Evolutionary conservation across 2,329 filamentous ascomycete species (phyloP).

Genomic region (Pseudogymnoascus verrucosus): DNA sequence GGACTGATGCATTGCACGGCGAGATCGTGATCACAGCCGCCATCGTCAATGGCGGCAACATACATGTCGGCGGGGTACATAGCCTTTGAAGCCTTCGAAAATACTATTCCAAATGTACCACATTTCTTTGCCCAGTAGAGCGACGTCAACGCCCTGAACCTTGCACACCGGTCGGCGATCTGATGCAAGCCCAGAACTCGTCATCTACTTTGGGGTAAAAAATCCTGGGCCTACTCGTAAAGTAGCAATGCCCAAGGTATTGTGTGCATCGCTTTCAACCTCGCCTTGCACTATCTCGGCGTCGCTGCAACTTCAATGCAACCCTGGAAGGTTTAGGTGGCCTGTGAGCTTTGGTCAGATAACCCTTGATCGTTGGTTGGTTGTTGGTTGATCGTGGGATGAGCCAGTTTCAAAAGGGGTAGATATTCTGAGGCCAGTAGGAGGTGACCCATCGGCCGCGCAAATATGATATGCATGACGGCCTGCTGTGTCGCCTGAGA

Average conservation of each 20-base stretch:
- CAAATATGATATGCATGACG: slow-evolving; percentile 3
- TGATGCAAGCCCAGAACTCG: background rate
- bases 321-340: background rate
- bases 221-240: background rate
- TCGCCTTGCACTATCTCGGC: background rate
- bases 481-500: background rate
- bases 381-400: background rate
- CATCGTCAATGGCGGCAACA: slow-evolving; percentile 6
- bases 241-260: slow-evolving; percentile 1
- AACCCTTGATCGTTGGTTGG: background rate
- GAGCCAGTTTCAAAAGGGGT: background rate
- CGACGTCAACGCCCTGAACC: background rate
- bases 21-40: slow-evolving; percentile 7
- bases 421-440: slow-evolving; percentile 3
- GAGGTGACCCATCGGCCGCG: background rate
- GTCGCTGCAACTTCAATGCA: background rate
- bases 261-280: background rate
- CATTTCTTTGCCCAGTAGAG: background rate
- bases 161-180: slow-evolving; percentile 2
- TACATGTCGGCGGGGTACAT: slow-evolving; percentile 4
- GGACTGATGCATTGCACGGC: slow-evolving; percentile 5
- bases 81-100: background rate
- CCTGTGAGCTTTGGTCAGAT: background rate
- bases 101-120: background rate
- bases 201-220: background rate